phyloP scores from a whole-genome alignment of 176 grass and related monocot genomes.

The Aegilops tauschii region DNA sequence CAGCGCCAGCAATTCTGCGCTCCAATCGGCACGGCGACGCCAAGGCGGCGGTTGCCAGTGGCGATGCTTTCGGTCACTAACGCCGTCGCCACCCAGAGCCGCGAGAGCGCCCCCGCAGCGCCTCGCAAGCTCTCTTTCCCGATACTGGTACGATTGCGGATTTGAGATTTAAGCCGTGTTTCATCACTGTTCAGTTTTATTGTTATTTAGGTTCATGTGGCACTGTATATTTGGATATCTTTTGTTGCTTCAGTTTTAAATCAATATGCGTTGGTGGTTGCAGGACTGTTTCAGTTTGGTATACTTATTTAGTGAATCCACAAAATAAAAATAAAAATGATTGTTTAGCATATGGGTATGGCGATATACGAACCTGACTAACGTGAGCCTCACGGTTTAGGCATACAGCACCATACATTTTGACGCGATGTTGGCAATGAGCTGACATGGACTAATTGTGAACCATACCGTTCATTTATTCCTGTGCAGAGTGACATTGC shows the following conservation, averaged over 20 bases:
- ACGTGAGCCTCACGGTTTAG: not conserved
- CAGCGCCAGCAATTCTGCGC: not conserved
- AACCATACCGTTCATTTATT: not conserved
- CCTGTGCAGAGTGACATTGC: not conserved
- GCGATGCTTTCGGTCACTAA: conserved; percentile 18
- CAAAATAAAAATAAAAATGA: not conserved
- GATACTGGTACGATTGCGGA: conserved; percentile 29
- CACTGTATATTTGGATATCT: not conserved
- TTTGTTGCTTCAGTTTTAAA: not conserved
- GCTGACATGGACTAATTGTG: not conserved
- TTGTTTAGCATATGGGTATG: not conserved
- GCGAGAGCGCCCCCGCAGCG: not conserved
- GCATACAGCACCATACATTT: not conserved
- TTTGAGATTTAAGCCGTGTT: not conserved
- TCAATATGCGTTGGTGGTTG: not conserved
- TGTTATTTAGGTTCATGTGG: not conserved
- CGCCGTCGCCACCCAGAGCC: not conserved
- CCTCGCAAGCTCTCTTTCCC: conserved; percentile 38
- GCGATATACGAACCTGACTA: not conserved
- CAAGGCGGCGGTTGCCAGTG: not conserved
- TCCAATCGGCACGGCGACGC: not conserved
- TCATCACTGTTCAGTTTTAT: not conserved
- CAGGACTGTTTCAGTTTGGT: not conserved
- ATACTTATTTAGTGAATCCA: not conserved
- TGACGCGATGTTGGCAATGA: not conserved